These are phyloP conservation scores for Salvia sclarea DNA, from an alignment of 305 asterid genomes.

Conservation along the genomic window DNA sequence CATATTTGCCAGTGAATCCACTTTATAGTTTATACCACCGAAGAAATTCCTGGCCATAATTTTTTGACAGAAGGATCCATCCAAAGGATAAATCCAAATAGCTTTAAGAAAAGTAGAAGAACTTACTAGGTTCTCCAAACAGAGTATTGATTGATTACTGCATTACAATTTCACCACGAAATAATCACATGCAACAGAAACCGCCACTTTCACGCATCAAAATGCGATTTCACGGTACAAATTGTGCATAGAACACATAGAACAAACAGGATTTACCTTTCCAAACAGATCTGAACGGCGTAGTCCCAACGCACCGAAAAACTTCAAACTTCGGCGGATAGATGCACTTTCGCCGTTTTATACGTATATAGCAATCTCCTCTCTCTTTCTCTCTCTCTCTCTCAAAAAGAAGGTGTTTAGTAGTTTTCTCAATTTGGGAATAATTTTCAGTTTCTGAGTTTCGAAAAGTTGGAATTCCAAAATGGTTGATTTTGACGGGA, in stretches of 20 bases:
- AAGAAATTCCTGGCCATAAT: neutral
- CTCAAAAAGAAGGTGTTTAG: neutral
- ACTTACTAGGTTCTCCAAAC: constrained; percentile 6
- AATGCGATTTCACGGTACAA: neutral
- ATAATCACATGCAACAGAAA: neutral
- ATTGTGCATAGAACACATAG: neutral
- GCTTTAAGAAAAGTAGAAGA: neutral
- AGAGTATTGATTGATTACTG: neutral
- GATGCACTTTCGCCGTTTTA: neutral
- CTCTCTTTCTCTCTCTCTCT: neutral
- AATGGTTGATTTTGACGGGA: too few relatives aligned
- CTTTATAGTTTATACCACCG: neutral
- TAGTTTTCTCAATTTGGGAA: neutral
- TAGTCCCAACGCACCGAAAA: neutral
- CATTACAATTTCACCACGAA: constrained; percentile 13
- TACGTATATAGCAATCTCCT: neutral
- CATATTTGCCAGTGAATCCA: neutral
- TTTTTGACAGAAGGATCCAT: neutral
- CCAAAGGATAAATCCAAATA: neutral
- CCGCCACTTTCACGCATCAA: neutral
- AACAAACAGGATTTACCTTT: constrained; percentile 22
- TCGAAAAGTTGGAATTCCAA: too few relatives aligned
- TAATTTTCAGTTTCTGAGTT: too few relatives aligned
- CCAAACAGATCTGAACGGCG: constrained; percentile 34
- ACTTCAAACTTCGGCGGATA: constrained; percentile 1